Evolutionary conservation across 2,329 filamentous ascomycete genomes (phyloP).

Genomic region (Chrysoporthe puriensis): DNA sequence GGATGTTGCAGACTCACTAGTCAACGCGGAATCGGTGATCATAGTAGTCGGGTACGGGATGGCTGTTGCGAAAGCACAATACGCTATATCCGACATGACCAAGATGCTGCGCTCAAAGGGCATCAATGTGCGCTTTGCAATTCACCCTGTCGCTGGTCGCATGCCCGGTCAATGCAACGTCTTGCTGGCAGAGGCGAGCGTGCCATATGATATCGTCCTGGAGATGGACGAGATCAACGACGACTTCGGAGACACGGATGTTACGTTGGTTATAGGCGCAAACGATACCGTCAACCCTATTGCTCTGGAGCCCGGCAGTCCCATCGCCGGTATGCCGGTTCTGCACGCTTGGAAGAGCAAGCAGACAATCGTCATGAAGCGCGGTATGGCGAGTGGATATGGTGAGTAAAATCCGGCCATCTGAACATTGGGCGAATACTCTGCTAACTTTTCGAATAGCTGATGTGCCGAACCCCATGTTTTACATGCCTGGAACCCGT

Average conservation of each 20-base stretch:
- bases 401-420: constrained; percentile 52
- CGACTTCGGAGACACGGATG: constrained; percentile 82
- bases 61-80: constrained; percentile 93
- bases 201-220: constrained; percentile 88
- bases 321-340: constrained; percentile 92
- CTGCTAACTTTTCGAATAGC: constrained; percentile 48
- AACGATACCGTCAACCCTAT: constrained; percentile 95
- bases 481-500: constrained; percentile 85
- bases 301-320: constrained; percentile 78
- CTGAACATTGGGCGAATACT: constrained; percentile 10
- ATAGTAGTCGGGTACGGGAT: constrained; percentile 93
- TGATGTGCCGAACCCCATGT: constrained; percentile 92
- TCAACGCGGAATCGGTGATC: constrained; percentile 81
- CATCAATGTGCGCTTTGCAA: constrained; percentile 83
- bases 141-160: constrained; percentile 85
- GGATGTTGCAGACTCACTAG: constrained; percentile 75
- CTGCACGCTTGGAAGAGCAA: constrained; percentile 94
- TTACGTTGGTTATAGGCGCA: constrained; percentile 86
- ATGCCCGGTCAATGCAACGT: constrained; percentile 97
- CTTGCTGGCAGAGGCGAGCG: constrained; percentile 81
- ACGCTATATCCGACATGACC: constrained; percentile 84
- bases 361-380: constrained; percentile 91
- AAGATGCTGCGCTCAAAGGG: constrained; percentile 72
- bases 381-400: constrained; percentile 86
- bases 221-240: constrained; percentile 98